A percentile compares a stretch with the other conserved stretches of the same genome.
Conservation (phyloP, 176 grass and related monocot species). For the Carex parvula region DNA sequence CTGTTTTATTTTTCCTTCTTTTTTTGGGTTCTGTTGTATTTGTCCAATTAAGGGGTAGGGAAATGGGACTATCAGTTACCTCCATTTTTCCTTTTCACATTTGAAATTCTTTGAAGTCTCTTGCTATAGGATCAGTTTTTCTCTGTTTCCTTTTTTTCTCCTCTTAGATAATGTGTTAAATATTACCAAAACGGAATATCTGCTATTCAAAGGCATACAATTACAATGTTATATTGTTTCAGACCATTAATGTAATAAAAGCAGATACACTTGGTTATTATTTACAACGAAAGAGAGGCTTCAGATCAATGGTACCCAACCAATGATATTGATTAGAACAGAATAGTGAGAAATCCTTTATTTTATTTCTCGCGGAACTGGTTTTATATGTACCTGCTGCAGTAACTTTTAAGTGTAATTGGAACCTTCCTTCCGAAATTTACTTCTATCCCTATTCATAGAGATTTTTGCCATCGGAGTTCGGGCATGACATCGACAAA, state of each 20-base stretch:
- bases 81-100: not conserved
- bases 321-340: not conserved
- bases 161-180: not conserved
- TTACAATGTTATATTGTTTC: not conserved
- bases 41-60: not conserved
- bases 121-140: not conserved
- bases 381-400: no score
- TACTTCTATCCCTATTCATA: not conserved
- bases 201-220: not conserved
- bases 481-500: constrained; percentile 74
- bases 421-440: not conserved
- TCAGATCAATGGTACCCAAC: not conserved
- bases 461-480: constrained; percentile 79
- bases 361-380: no score
- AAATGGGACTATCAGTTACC: not conserved
- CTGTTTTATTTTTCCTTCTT: no score
- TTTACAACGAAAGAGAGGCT: not conserved
- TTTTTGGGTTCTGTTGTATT: not conserved
- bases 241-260: not conserved
- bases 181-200: not conserved
- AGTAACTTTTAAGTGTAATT: not conserved
- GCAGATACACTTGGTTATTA: not conserved
- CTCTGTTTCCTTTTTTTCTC: not conserved
- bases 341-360: not conserved
- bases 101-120: no score